These are phyloP conservation scores for Colletotrichum paranaense DNA, from an alignment of 2,329 filamentous ascomycete genomes.

Conservation along the genomic window DNA sequence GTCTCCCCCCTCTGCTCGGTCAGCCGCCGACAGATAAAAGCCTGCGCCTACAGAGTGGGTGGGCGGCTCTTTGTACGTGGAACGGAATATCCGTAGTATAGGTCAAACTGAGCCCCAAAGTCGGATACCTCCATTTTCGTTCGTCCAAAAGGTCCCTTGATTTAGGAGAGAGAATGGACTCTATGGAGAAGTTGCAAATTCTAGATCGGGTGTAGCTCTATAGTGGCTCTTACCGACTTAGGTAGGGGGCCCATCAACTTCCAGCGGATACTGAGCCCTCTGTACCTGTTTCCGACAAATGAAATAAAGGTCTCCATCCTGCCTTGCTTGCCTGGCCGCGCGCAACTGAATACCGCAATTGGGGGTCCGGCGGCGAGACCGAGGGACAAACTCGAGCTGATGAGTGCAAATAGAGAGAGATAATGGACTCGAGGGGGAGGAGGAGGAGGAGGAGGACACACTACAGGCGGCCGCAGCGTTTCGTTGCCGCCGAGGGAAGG, in stretches of 20 bases:
- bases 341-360: neutral
- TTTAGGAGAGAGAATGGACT: neutral
- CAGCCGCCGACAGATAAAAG: slow-evolving; percentile 13
- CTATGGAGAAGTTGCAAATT: neutral
- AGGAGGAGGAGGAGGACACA: neutral
- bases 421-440: neutral
- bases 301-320: neutral
- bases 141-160: slow-evolving; percentile 3
- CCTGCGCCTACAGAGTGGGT: neutral
- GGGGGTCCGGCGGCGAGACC: neutral
- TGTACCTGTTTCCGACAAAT: slow-evolving; percentile 6
- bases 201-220: slow-evolving; percentile 23
- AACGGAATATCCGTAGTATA: too few species aligned
- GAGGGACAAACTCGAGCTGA: neutral
- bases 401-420: neutral
- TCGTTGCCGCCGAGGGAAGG: neutral
- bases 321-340: neutral
- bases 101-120: slow-evolving; percentile 3
- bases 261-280: neutral
- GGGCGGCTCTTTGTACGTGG: neutral
- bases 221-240: neutral
- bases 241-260: neutral
- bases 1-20: slow-evolving; percentile 12
- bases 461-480: neutral
- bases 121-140: neutral